A percentile compares a stretch with the other conserved stretches of the same genome.
Conservation (phyloP, 1,284 basidiomycete genomes). For the Ceratobasidium sp. region DNA sequence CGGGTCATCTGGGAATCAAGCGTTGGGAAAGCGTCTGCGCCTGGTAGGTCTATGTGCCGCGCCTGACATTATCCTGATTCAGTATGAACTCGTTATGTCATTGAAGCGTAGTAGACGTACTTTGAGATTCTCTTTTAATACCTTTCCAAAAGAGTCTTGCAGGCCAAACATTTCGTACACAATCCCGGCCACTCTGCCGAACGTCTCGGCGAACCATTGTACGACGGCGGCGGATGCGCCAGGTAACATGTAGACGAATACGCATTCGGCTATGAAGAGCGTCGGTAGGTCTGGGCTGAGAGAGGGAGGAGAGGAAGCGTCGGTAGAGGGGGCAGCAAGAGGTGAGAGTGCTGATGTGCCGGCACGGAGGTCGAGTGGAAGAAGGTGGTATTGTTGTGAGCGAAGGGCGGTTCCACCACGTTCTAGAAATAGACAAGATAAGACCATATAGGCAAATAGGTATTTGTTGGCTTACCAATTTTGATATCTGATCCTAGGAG, state of each 20-base stretch:
- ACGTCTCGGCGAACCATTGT: slow-evolving; percentile 78
- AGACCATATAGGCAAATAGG: neutral
- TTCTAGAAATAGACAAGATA: slow-evolving; percentile 57
- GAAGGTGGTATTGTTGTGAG: slow-evolving; percentile 76
- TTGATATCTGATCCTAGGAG: slow-evolving; percentile 63
- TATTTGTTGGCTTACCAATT: slow-evolving; percentile 51
- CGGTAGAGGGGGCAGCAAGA: slow-evolving; percentile 58
- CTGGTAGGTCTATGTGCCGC: slow-evolving; percentile 80
- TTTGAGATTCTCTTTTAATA: slow-evolving; percentile 89
- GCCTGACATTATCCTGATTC: slow-evolving; percentile 61
- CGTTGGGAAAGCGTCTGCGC: slow-evolving; percentile 73
- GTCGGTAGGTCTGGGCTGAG: slow-evolving; percentile 81
- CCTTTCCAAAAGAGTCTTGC: slow-evolving; percentile 84
- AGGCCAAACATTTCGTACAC: slow-evolving; percentile 94
- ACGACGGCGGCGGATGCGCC: slow-evolving; percentile 72
- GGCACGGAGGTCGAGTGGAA: slow-evolving; percentile 81
- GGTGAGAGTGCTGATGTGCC: slow-evolving; percentile 54
- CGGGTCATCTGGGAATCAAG: slow-evolving; percentile 71
- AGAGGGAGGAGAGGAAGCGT: slow-evolving; percentile 54
- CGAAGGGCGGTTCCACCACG: slow-evolving; percentile 78
- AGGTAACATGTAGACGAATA: slow-evolving; percentile 88
- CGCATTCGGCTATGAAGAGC: slow-evolving; percentile 90
- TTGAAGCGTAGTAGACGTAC: slow-evolving; percentile 59
- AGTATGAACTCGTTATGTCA: neutral
- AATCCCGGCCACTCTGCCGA: slow-evolving; percentile 61